phyloP scores from a whole-genome alignment of 805 yeast genomes.

The Dipodascus geniculatus region DNA sequence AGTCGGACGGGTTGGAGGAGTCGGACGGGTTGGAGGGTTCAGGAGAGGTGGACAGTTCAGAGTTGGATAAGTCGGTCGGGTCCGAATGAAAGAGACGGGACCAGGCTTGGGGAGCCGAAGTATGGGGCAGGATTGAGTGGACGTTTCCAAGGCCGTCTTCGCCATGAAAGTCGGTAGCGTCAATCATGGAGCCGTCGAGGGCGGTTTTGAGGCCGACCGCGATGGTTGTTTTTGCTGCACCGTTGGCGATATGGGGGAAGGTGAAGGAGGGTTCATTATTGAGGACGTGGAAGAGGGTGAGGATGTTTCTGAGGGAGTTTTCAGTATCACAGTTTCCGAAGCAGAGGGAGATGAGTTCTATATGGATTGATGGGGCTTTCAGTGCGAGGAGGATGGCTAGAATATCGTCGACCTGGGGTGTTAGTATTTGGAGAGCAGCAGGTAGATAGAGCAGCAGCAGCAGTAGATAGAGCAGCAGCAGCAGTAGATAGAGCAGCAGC shows the following conservation, averaged over 20 bases:
- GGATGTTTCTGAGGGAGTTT: conserved; percentile 25
- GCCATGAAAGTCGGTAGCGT: conserved; percentile 32
- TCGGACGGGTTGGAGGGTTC: conserved; percentile 18
- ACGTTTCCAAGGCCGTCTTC: conserved; percentile 31
- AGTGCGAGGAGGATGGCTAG: conserved; percentile 29
- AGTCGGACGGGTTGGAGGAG: conserved; percentile 16
- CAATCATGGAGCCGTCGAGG: conserved; percentile 20
- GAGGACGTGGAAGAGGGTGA: conserved; percentile 27
- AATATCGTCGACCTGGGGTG: conserved; percentile 26
- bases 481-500: background rate
- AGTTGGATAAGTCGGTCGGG: no score
- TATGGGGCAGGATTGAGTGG: conserved; percentile 26
- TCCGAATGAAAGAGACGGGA: conserved; percentile 15
- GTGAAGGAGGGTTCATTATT: conserved; percentile 22
- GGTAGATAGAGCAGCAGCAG: background rate
- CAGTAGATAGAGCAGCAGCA: background rate
- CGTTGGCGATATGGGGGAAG: conserved; percentile 14
- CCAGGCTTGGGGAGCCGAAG: conserved; percentile 23
- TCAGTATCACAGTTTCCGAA: conserved; percentile 29
- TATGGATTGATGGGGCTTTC: conserved; percentile 19
- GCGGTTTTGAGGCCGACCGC: conserved; percentile 25
- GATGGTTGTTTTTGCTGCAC: conserved; percentile 13
- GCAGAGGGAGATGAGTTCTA: conserved; percentile 25
- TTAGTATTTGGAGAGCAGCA: background rate
- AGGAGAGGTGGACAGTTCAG: conserved; percentile 6